Conservation (phyloP, 2,329 filamentous ascomycete genomes). For the Aspergillus candidus region DNA sequence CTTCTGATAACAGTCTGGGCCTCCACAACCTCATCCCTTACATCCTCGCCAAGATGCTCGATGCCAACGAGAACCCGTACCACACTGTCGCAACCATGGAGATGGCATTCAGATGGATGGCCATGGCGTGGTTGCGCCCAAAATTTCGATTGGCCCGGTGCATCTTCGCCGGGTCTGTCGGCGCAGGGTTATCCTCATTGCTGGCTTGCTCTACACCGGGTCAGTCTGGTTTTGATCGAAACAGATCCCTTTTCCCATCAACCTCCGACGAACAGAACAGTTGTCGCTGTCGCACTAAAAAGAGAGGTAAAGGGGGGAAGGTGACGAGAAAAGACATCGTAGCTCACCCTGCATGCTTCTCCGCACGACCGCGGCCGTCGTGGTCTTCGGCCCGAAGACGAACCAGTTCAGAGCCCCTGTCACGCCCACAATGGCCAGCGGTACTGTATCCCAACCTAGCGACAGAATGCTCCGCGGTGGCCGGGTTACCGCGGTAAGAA, state of each 20-base stretch:
- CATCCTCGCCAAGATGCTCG: conserved; percentile 5
- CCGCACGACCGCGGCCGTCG: conserved; percentile 30
- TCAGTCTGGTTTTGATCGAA: no score
- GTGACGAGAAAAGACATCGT: background rate
- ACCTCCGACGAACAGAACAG: background rate
- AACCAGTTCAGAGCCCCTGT: conserved; percentile 33
- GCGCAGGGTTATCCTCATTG: background rate
- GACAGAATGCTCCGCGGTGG: conserved; percentile 29
- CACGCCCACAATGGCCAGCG: conserved; percentile 25
- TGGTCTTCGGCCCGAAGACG: conserved; percentile 32
- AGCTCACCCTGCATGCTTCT: conserved; percentile 17
- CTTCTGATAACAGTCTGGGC: no score
- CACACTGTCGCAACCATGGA: conserved; percentile 26
- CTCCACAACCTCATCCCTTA: background rate
- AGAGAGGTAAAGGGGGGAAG: background rate
- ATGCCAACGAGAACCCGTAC: conserved; percentile 24
- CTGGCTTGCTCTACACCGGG: background rate
- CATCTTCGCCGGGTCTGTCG: conserved; percentile 3
- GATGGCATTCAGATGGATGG: conserved; percentile 40
- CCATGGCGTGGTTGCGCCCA: conserved; percentile 36
- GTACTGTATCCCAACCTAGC: conserved; percentile 17
- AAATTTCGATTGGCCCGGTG: conserved; percentile 28
- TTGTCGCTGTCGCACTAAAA: background rate
- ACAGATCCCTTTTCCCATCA: no score
- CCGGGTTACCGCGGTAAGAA: conserved; percentile 29